Evolutionary conservation across 1,284 basidiomycete species (phyloP), one percentile per base, ranked within the genome.

Genomic region (Ustilago vetiveriae): DNA sequence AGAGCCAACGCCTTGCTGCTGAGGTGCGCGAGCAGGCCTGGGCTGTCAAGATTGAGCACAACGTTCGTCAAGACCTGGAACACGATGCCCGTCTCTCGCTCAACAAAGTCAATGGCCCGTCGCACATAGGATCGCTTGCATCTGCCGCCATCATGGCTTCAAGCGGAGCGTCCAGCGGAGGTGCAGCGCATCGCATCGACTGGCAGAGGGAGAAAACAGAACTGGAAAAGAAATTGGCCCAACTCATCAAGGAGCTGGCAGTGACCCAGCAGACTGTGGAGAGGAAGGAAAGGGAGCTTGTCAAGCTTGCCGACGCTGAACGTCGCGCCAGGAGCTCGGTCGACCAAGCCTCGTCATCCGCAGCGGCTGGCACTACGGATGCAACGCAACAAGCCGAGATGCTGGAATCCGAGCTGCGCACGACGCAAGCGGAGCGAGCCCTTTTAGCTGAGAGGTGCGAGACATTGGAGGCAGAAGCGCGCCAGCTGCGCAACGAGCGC

Each of bases 181-280:
- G 55, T 3, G 26, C 60, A 14, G 50, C 50, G n/a, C 39, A 59
- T n/a, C 53, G 55, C 10, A 32, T 66, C 17, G 51, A 56, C 40
- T 68, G 64, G 69, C 54, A 68, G 26, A 53, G 50, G 24, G 66
- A 72, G n/a, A 72, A 59, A 38, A 23, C 35, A 3, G 65, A 68
- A 6, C 35, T 71, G 38, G 69, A 67, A 30, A 68, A 51, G 47
- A 64, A 60, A 33, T 52, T 70, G 21, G 41, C 54, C 13, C 51
- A 68, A 27, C 47, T 57, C 9, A 39, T 62, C 45, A 59, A 55
- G 21, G 44, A 59, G 24, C 33, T 72, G 3, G 69, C 55, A 7
- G 47, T 59, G 24, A 54, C 54, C 9, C 59, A 63, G 33, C 29
- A 67, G 22, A 63, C 51, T 9, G 27, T 49, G 19, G 45, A 32